Evolutionary conservation across 305 asterid genomes (phyloP), one percentile per base, ranked within the genome.

Genomic region (Andrographis paniculata): DNA sequence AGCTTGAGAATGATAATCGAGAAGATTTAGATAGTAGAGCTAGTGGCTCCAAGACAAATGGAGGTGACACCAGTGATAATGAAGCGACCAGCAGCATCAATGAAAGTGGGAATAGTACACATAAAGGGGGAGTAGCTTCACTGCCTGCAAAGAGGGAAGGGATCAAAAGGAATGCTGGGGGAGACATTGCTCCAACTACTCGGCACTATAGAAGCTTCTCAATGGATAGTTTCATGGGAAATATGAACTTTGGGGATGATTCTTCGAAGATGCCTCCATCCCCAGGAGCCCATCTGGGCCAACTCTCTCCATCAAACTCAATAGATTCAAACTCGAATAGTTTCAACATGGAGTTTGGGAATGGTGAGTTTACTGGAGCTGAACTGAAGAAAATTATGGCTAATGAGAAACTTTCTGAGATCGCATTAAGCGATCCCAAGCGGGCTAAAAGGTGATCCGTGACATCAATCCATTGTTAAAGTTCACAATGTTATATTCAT

Each of bases 351-450:
- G 98, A 80, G 63, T 80, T 80, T 48, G 92, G 92, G 22, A 86
- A 76, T 64, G 95, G 96, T 38, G 96, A 91, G 64, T 82, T 91
- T 60, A 82, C 80, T 38, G 94, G 82, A 15, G 82, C 92, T 48
- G 96, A 91, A 60, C 69, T 91, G 55, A 80, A 91, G 78, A 91
- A 91, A 70, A 89, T 89, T 43, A 82, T 86, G 96, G 84, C 81
- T 4, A 80, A 86, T 58, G 96, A 86, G 70, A 89, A 83, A 64
- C 94, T 89, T 60, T 65, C 88, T 1, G 95, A 82, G 73, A 86
- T 86, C 47, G 98, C 98, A 21, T 49, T 75, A 48, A 56, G 74
- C 62, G 98, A 89, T 76, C 98, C 98, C 19, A 89, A 85, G 60
- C 67, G 94, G 39, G 98, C 87, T 31, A 89, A 85, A 74, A 76